Evolutionary conservation across 2,329 filamentous ascomycete genomes (phyloP).

Genomic region (Aaosphaeria pasadenensis): DNA sequence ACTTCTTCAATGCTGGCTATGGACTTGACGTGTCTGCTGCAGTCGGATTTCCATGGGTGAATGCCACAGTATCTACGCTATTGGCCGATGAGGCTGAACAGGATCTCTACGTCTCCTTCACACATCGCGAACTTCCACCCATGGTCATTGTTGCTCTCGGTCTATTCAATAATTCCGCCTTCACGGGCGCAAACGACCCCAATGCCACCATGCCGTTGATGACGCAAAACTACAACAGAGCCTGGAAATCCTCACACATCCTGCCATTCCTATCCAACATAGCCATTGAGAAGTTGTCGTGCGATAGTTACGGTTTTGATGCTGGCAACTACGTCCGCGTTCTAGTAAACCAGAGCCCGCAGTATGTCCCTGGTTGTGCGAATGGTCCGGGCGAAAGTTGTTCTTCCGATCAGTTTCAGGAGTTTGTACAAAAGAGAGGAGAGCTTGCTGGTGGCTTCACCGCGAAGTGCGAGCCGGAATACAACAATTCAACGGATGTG

Average conservation of each 20-base stretch:
- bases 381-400: constrained; percentile 54
- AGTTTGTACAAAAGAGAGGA: constrained; percentile 43
- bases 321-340: constrained; percentile 52
- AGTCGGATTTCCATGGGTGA: constrained; percentile 66
- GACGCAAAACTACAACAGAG: constrained; percentile 60
- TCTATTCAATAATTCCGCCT: constrained; percentile 66
- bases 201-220: constrained; percentile 65
- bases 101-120: constrained; percentile 66
- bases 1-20: constrained; percentile 65
- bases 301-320: constrained; percentile 55
- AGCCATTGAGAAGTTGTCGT: constrained; percentile 64
- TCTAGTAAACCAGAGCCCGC: constrained; percentile 50
- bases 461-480: constrained; percentile 41
- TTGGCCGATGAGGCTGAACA: constrained; percentile 49
- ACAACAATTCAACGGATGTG: constrained; percentile 43
- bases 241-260: constrained; percentile 62
- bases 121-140: constrained; percentile 66
- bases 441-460: constrained; percentile 44
- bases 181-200: constrained; percentile 50
- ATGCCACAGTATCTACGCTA: constrained; percentile 54
- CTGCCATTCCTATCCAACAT: constrained; percentile 66
- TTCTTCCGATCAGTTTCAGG: constrained; percentile 40
- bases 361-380: constrained; percentile 47
- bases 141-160: constrained; percentile 66
- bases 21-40: constrained; percentile 56